These are phyloP conservation scores for Populus hybrid DNA, from an alignment of 441 rosid genomes.

Conservation along the genomic window DNA sequence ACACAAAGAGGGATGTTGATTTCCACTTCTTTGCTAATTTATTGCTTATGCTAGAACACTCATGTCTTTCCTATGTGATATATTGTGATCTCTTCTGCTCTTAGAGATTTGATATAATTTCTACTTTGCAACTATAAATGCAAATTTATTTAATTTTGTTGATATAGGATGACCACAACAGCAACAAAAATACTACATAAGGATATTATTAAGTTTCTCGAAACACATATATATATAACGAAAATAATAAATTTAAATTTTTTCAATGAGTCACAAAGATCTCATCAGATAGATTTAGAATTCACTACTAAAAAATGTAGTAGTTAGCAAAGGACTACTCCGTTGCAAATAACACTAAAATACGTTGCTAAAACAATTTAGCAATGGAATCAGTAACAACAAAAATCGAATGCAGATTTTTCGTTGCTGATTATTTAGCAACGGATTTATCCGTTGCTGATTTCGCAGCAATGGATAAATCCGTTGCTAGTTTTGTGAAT, in stretches of 20 bases:
- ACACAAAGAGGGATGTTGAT: constrained; percentile 59
- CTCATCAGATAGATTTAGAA: rapidly evolving
- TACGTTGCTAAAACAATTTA: too few species aligned
- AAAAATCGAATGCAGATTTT: too few species aligned
- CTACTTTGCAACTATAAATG: neutral
- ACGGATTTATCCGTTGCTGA: too few species aligned
- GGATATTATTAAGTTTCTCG: neutral
- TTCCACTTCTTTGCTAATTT: constrained; percentile 83
- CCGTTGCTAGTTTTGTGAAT: too few species aligned
- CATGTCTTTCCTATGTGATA: constrained; percentile 78
- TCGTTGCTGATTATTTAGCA: too few species aligned
- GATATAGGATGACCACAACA: constrained; percentile 48
- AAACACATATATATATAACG: rapidly evolving
- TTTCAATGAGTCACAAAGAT: rapidly evolving
- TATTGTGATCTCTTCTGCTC: constrained; percentile 22
- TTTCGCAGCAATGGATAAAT: too few species aligned
- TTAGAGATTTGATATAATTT: constrained; percentile 11
- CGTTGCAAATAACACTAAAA: too few species aligned
- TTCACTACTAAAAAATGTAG: too few species aligned
- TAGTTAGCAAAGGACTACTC: too few species aligned
- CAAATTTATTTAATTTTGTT: constrained; percentile 17
- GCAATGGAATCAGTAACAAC: too few species aligned
- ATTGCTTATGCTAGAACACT: constrained; percentile 72
- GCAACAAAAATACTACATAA: constrained; percentile 65
- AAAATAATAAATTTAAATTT: too few species aligned